phyloP scores from a whole-genome alignment of 2,329 filamentous ascomycete species.

The Venturia pyrina region DNA sequence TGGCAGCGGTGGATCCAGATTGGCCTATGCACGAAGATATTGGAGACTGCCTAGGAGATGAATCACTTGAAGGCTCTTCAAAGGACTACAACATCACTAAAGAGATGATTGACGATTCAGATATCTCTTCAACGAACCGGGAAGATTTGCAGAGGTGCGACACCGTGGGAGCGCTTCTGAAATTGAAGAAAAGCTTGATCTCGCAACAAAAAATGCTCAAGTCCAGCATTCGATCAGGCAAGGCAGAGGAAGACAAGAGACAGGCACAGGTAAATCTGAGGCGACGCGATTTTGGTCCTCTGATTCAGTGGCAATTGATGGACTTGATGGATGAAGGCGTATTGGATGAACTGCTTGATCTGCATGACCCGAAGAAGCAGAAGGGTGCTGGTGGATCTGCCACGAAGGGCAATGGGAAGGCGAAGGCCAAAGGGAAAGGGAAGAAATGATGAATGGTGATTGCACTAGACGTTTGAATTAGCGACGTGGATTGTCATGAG shows the following conservation, averaged over 20 bases:
- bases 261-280: neutral
- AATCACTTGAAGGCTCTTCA: neutral
- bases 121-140: neutral
- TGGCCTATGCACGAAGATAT: conserved; percentile 26
- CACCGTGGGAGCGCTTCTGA: neutral
- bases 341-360: neutral
- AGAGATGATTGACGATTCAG: neutral
- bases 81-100: conserved; percentile 1
- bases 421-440: neutral
- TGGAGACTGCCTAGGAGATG: neutral
- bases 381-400: neutral
- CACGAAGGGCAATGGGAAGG: neutral
- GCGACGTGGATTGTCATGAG: neutral
- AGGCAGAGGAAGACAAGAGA: neutral
- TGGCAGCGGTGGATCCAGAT: conserved; percentile 29
- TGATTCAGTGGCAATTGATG: conserved; percentile 3
- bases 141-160: neutral
- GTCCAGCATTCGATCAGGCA: conserved; percentile 2
- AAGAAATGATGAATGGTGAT: neutral
- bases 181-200: neutral
- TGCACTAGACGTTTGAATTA: neutral
- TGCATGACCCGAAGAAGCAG: neutral
- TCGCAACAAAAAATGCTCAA: conserved; percentile 4
- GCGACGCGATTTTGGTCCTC: neutral
- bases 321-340: neutral